phyloP scores from a whole-genome alignment of 129 eudicot species.

The Artemisia tridentata region DNA sequence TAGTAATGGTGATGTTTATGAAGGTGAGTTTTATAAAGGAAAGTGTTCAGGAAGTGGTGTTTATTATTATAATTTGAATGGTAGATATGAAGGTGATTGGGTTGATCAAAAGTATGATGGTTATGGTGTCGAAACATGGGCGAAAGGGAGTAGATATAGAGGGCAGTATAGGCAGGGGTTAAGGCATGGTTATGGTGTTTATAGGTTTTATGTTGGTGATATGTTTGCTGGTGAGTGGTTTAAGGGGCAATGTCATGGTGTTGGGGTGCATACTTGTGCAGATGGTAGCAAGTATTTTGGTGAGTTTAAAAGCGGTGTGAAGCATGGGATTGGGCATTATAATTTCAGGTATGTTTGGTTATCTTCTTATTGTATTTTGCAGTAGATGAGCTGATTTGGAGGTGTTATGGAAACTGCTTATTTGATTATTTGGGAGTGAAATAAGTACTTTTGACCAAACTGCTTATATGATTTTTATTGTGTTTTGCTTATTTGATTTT shows the following conservation, averaged over 20 bases:
- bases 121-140: constrained; percentile 84
- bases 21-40: constrained; percentile 82
- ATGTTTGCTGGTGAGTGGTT: constrained; percentile 81
- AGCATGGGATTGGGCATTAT: constrained; percentile 62
- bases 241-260: constrained; percentile 67
- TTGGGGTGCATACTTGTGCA: constrained; percentile 67
- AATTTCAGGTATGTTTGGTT: constrained; percentile 52
- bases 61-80: constrained; percentile 74
- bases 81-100: constrained; percentile 90
- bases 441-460: too few relatives aligned
- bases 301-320: constrained; percentile 69
- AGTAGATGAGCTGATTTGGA: too few relatives aligned
- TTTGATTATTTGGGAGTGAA: too few relatives aligned
- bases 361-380: too few relatives aligned
- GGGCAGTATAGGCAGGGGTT: constrained; percentile 82
- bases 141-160: constrained; percentile 77
- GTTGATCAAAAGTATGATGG: constrained; percentile 83
- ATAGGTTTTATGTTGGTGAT: constrained; percentile 70
- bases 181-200: constrained; percentile 85
- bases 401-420: too few relatives aligned
- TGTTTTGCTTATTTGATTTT: too few relatives aligned
- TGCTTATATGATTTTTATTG: too few relatives aligned
- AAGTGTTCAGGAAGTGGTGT: constrained; percentile 83
- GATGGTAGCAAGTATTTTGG: constrained; percentile 75
- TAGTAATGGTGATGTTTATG: constrained; percentile 78